Percentiles rank a stretch among this genome's conserved stretches.
These are phyloP conservation scores for Yarrowia sp. DNA, from an alignment of 805 yeast species.

Conservation along the genomic window DNA sequence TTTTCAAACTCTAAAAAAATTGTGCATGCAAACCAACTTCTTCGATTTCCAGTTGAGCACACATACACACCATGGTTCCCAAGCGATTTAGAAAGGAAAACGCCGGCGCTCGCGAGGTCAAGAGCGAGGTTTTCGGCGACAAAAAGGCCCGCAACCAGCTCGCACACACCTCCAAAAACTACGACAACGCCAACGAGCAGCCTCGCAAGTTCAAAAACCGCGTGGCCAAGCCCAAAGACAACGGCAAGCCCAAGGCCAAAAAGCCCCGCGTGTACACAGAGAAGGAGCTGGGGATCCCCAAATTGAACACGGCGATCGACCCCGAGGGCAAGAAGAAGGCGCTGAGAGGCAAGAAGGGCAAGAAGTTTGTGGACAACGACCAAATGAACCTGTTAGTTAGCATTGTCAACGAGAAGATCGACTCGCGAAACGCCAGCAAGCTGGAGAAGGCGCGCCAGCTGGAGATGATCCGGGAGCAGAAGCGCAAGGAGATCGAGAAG, in stretches of 20 bases:
- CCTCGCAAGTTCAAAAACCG: slow-evolving; percentile 28
- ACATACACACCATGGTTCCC: slow-evolving; percentile 7
- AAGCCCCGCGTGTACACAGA: slow-evolving; percentile 53
- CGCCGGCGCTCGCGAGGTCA: slow-evolving; percentile 7
- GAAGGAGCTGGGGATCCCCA: slow-evolving; percentile 75
- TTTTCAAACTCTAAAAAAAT: slow-evolving; percentile 8
- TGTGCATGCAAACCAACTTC: not conserved
- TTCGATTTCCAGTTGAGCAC: not conserved
- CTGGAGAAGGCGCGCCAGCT: slow-evolving; percentile 84
- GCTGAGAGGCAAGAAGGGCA: slow-evolving; percentile 67
- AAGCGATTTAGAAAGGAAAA: slow-evolving; percentile 12
- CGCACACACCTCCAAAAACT: slow-evolving; percentile 29
- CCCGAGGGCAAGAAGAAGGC: slow-evolving; percentile 76
- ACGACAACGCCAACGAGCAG: slow-evolving; percentile 28
- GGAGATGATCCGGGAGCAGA: slow-evolving; percentile 84
- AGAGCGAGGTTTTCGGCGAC: slow-evolving; percentile 39
- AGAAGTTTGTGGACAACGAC: slow-evolving; percentile 50
- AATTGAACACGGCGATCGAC: slow-evolving; percentile 73
- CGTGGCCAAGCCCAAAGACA: slow-evolving; percentile 28
- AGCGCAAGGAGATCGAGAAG: slow-evolving; percentile 81
- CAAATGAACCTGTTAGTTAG: slow-evolving; percentile 73
- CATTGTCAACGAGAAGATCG: slow-evolving; percentile 78
- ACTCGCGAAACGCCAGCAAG: slow-evolving; percentile 77
- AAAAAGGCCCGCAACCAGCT: slow-evolving; percentile 33
- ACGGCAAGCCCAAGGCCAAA: slow-evolving; percentile 32